Percentiles rank a stretch among this genome's conserved stretches.
Evolutionary conservation across 1,284 basidiomycete genomes (phyloP).

Genomic region (Exobasidium cylindrosporum): DNA sequence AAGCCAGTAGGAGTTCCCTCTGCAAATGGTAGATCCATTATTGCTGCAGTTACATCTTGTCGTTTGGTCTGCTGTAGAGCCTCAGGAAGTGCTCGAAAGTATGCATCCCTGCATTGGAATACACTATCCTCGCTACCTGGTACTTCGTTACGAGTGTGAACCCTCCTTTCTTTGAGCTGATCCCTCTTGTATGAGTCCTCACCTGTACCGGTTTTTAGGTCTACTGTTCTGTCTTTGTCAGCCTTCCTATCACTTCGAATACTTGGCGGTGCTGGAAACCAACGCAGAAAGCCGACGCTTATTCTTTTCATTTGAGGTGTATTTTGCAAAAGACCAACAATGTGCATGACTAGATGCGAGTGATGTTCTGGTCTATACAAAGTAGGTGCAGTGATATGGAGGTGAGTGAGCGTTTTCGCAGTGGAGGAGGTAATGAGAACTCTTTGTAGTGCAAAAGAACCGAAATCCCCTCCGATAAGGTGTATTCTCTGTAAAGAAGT

Average conservation of each 20-base stretch:
- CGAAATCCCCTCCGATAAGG: slow-evolving; percentile 3
- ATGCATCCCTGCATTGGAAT: not conserved
- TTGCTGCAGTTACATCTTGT: not conserved
- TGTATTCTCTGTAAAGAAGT: slow-evolving; percentile 2
- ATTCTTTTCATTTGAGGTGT: not conserved
- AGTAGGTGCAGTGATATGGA: slow-evolving; percentile 4
- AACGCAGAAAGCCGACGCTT: slow-evolving; percentile 1
- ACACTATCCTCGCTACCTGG: not conserved
- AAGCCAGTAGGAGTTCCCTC: not conserved
- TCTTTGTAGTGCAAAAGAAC: slow-evolving; percentile 6
- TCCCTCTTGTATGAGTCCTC: not conserved
- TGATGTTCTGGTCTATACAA: slow-evolving; percentile 4
- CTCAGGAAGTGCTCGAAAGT: not conserved
- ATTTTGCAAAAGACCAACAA: not conserved
- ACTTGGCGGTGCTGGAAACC: not conserved
- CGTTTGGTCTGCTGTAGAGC: not conserved
- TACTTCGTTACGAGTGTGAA: not conserved
- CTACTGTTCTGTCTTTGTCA: not conserved
- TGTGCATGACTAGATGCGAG: slow-evolving; percentile 4
- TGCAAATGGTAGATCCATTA: not conserved
- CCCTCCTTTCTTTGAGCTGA: not conserved
- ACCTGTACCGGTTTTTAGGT: not conserved
- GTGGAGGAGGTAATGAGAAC: slow-evolving; percentile 2
- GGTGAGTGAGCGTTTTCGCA: not conserved
- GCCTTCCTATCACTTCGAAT: not conserved